Evolutionary conservation across 129 eudicot genomes (phyloP), one percentile per base, ranked within the genome.

Genomic region (Arctium minus): DNA sequence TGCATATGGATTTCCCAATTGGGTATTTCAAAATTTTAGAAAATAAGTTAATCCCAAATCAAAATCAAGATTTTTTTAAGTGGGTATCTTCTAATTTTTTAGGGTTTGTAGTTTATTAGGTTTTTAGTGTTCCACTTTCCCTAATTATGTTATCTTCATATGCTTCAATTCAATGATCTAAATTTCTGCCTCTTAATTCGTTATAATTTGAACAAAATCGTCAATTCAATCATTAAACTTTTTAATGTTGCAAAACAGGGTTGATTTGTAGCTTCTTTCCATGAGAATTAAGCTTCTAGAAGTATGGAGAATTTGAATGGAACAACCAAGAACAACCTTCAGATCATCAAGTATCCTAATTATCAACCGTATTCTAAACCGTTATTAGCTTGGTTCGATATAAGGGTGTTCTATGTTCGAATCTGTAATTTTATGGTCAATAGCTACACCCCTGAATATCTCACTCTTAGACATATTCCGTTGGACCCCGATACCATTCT

Each of bases 331-430:
- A 84, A 79, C 84, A 79, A 84, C 75, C 92, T 91, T 70, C 96
- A 91, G 62, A 88, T 91, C 46, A 85, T 89, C 86, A 82, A 90
- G 75, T 86, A 88, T 81, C 89, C 93, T 3, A 77, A 82, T 67
- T 87, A 87, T 86, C 88, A 87, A 79, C 74, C 86, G 1, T 76
- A 77, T 70, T 64, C 85, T n/a, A 89, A 88, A 80, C 86, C 87
- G 35, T 80, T 89, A 38, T 70, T 89, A 74, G 78, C 90, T 9
- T 90, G 98, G 97, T 92, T 94, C 42, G 97, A 92, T 80, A 81
- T 90, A 44, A 78, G 93, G 10, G 98, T 94, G 30, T 94, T 94
- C 73, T 94, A 92, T 78, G 90, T 94, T 22, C 86, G 97, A 64
- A 88, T 94, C 74, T 87, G 95, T 83, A 90, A 90, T 84, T 89